Conservation (phyloP, 1,284 basidiomycete genomes). For the Ganoderma leucocontextum region DNA sequence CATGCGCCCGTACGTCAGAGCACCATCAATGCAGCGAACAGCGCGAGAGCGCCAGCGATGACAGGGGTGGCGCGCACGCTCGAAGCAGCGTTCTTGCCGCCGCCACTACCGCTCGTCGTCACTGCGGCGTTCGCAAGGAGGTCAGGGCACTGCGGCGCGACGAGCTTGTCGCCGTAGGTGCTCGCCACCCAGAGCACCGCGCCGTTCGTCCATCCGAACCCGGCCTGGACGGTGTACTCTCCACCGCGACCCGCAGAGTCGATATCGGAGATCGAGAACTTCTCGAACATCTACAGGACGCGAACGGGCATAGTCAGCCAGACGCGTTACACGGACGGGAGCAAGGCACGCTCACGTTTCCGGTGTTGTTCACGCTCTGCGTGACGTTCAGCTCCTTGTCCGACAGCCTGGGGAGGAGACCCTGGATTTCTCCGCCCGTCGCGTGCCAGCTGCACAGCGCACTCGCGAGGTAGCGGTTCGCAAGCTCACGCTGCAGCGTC, state of each 20-base stretch:
- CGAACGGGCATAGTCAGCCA: not conserved
- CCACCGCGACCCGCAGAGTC: conserved; percentile 88
- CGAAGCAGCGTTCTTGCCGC: conserved; percentile 12
- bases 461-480: conserved; percentile 84
- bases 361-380: conserved; percentile 70
- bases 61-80: conserved; percentile 7
- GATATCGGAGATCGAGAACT: conserved; percentile 80
- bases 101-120: conserved; percentile 9
- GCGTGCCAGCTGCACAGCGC: conserved; percentile 90
- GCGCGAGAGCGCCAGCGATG: conserved; percentile 2
- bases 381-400: conserved; percentile 80
- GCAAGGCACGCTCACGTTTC: conserved; percentile 61
- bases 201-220: conserved; percentile 91
- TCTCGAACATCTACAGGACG: conserved; percentile 84
- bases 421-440: conserved; percentile 84
- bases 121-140: conserved; percentile 37
- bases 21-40: conserved; percentile 8
- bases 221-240: conserved; percentile 82
- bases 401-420: conserved; percentile 73
- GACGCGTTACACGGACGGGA: not conserved
- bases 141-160: conserved; percentile 71
- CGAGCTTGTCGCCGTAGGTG: conserved; percentile 72
- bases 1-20: not conserved
- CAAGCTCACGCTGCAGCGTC: conserved; percentile 73
- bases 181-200: conserved; percentile 81